A percentile compares a stretch with the other conserved stretches of the same genome.
These are phyloP conservation scores for Ustilago xerochloae DNA, from an alignment of 1,284 basidiomycete genomes.

Conservation along the genomic window DNA sequence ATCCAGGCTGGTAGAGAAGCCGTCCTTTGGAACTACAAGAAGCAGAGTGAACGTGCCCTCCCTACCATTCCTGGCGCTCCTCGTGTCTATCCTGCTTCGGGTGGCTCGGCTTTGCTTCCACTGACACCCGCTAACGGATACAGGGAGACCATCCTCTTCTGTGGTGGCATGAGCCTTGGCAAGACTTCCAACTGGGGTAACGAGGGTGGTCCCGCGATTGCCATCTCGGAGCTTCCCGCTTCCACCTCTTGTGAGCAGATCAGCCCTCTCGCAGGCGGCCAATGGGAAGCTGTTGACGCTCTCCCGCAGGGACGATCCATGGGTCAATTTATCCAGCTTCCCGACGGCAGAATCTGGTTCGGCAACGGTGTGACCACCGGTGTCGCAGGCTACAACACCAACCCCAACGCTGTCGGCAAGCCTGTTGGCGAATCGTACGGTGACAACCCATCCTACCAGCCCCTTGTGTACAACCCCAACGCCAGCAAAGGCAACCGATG, in stretches of 20 bases:
- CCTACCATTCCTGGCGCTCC: constrained; percentile 51
- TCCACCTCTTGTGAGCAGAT: constrained; percentile 60
- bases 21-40: constrained; percentile 53
- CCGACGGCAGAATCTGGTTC: constrained; percentile 61
- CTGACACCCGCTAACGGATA: constrained; percentile 55
- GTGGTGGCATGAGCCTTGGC: constrained; percentile 56
- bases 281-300: constrained; percentile 50
- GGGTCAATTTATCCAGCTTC: constrained; percentile 60
- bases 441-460: constrained; percentile 56
- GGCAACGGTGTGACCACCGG: constrained; percentile 62
- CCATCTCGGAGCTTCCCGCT: constrained; percentile 46
- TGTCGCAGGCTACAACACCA: constrained; percentile 58
- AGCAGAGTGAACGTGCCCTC: constrained; percentile 40
- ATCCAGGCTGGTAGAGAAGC: constrained; percentile 53
- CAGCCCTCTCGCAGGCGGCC: constrained; percentile 37
- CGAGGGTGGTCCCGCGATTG: constrained; percentile 49
- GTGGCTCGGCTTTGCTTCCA: constrained; percentile 56
- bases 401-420: constrained; percentile 43
- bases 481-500: constrained; percentile 51
- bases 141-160: constrained; percentile 59
- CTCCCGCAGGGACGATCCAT: constrained; percentile 55
- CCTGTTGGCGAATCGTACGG: constrained; percentile 65
- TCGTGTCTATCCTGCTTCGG: constrained; percentile 61
- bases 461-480: constrained; percentile 57
- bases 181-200: constrained; percentile 56